Evolutionary conservation across 768 basidiomycete genomes (phyloP), one percentile per base, ranked within the genome.

Genomic region (Russula vinacea): DNA sequence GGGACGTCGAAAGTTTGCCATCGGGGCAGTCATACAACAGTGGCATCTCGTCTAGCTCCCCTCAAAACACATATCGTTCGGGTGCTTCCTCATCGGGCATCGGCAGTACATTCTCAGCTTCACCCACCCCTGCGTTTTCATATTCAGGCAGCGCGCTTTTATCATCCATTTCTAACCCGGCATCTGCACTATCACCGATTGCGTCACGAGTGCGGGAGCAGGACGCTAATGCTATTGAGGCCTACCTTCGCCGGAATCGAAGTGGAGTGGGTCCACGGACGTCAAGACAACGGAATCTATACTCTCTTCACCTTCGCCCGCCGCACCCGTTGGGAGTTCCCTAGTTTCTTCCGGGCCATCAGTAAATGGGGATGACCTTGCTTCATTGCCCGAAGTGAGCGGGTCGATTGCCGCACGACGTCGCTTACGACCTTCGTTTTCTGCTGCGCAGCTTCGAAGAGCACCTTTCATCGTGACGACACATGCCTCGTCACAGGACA

Each of bases 201-300:
- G 89, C 87, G 33, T 87, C 78, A 69, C 88, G 90, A 39, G 87
- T 94, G 80, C 84, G 86, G 68, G 88, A 92, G 75, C 81, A 85
- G 62, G 92, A 94, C 72, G 91, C 91, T 22, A 89, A 88, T 72
- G 92, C 92, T 42, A 90, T 89, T 80, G 90, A 92, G 73, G 90
- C 92, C 70, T 94, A 92, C 72, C 79, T 91, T 73, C 80, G 83
- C 65, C 83, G 92, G 62, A 90, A 89, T 77, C 83, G 92, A 62
- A 93, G 90, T 71, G 91, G 89, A 91, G 90, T 70, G 85, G 81
- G 60, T 89, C 88, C 1, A 88, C 88, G 16, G 88, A 90, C 69
- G 84, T 80, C 67, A 84, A 78, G 72, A 88, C 87, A 8, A 83
- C 84, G 71, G 84, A 82, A 71, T 84, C 82, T 26, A 79, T 78